These are phyloP conservation scores for Picochlorum sp. DNA, from an alignment of 139 green algal species.

Conservation along the genomic window DNA sequence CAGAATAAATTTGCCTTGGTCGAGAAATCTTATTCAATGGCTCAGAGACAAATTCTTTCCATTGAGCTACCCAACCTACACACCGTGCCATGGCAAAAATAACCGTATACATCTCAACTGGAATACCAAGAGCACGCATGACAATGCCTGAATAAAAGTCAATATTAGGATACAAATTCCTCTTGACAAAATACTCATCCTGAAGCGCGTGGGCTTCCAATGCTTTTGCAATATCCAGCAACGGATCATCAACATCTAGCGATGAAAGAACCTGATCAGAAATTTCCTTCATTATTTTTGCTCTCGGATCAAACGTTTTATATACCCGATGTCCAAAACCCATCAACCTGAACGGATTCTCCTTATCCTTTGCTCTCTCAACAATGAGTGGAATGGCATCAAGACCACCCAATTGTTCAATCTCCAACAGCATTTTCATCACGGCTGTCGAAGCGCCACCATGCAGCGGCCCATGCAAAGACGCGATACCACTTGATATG, in stretches of 20 bases:
- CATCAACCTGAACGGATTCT: constrained; percentile 59
- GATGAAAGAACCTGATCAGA: constrained; percentile 46
- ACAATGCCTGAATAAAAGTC: constrained; percentile 74
- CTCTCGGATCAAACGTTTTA: constrained; percentile 60
- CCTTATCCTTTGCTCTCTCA: background rate
- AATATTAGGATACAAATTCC: constrained; percentile 65
- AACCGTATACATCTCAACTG: constrained; percentile 60
- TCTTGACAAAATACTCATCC: constrained; percentile 62
- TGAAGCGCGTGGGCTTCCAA: constrained; percentile 52
- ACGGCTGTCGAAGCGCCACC: constrained; percentile 66
- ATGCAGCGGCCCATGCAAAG: constrained; percentile 61
- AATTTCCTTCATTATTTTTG: constrained; percentile 47
- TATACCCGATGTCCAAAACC: constrained; percentile 70
- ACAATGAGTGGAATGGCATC: constrained; percentile 22
- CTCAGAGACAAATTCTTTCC: constrained; percentile 61
- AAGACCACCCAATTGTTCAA: constrained; percentile 22
- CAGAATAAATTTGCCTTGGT: constrained; percentile 46
- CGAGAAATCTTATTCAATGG: constrained; percentile 36
- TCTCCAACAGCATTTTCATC: constrained; percentile 38
- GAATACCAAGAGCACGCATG: constrained; percentile 59
- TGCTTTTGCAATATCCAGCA: constrained; percentile 61
- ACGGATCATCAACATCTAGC: constrained; percentile 37
- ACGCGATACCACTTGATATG: constrained; percentile 55
- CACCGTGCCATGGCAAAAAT: constrained; percentile 61
- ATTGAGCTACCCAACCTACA: constrained; percentile 66